Evolutionary conservation across 106 monocot genomes (phyloP).

Genomic region (Acorus calamus): DNA sequence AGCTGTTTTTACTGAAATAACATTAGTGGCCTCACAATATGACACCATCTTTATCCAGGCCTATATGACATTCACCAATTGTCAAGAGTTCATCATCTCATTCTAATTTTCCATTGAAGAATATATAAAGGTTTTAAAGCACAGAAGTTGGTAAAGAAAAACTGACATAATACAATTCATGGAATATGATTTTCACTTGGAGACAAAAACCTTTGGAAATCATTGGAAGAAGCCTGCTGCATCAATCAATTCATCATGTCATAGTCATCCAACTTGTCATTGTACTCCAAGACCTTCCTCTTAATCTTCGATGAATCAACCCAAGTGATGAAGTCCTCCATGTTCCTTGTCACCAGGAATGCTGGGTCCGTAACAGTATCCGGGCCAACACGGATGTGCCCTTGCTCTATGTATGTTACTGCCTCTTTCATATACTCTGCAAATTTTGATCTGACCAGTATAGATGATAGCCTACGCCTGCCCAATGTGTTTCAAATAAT

Average conservation of each 20-base stretch:
- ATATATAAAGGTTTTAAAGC: too few relatives aligned
- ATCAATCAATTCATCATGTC: slow-evolving; percentile 45
- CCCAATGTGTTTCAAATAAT: background rate
- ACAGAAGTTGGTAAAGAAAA: too few relatives aligned
- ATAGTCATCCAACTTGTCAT: slow-evolving; percentile 72
- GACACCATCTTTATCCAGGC: too few relatives aligned
- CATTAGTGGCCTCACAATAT: too few relatives aligned
- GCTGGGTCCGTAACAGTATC: slow-evolving; percentile 76
- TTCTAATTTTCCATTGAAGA: too few relatives aligned
- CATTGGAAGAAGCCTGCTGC: too few relatives aligned
- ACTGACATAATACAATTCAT: too few relatives aligned
- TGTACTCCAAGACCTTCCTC: slow-evolving; percentile 65
- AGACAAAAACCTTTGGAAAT: too few relatives aligned
- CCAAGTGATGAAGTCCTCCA: slow-evolving; percentile 93
- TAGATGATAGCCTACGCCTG: slow-evolving; percentile 58
- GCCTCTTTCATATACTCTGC: slow-evolving; percentile 78
- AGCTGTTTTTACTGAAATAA: too few relatives aligned
- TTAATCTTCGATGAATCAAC: slow-evolving; percentile 95
- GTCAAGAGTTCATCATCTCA: too few relatives aligned
- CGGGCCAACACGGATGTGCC: slow-evolving; percentile 82
- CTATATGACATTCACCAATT: too few relatives aligned
- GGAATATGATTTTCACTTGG: too few relatives aligned
- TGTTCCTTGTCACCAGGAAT: slow-evolving; percentile 69
- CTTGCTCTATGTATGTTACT: slow-evolving; percentile 82
- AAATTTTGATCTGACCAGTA: slow-evolving; percentile 54